Base-by-base conservation (phyloP, 257 asterid genomes). In the Solanum pinnatisectum region DNA sequence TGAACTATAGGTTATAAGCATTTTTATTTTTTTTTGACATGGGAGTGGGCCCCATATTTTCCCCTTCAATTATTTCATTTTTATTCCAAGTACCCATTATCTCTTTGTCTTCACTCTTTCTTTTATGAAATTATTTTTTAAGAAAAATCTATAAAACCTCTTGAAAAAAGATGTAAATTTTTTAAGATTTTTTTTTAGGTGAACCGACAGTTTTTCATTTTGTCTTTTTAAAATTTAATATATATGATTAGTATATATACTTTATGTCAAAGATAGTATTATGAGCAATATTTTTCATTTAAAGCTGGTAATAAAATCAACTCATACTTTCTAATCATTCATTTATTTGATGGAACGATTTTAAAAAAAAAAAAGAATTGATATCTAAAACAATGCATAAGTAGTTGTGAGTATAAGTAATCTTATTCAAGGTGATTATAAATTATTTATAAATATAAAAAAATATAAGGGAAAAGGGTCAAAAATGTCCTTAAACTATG, bases 1-100 rank as follows among this genome's bases (percentile, higher is more conserved):
- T 83, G 88, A 86, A 22, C 46, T 35, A 35, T 20, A 20, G 44
- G 79, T 27, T 52, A 33, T 52, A 74, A 67, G 86, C 74, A 85
- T 89, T 35, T n/a, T 89, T 4, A 2, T n/a, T 33, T 89, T 25
- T 10, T 86, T 83, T 86, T 30, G 18, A 86, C 87, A 71, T 89
- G 65, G 85, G 25, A 13, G 89, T 71, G 81, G 92, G 91, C 2
- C 83, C 59, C 18, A 49, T 10, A 5, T 33, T 65, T 60, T 37
- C 52, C 44, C 22, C 25, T 20, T 30, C 77, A 63, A 60, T 63
- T 52, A 79, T 44, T 68, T 37, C n/a, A 39, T 44, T 60, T 33
- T 42, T 87, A 23, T 52, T 52, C 86, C 79, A 74, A 74, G 83
- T 37, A 70, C 52, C 74, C 86, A 67, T 39, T 63, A 87, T 78